phyloP scores from a whole-genome alignment of 2,329 filamentous ascomycete genomes.

The Fusarium sacchari region DNA sequence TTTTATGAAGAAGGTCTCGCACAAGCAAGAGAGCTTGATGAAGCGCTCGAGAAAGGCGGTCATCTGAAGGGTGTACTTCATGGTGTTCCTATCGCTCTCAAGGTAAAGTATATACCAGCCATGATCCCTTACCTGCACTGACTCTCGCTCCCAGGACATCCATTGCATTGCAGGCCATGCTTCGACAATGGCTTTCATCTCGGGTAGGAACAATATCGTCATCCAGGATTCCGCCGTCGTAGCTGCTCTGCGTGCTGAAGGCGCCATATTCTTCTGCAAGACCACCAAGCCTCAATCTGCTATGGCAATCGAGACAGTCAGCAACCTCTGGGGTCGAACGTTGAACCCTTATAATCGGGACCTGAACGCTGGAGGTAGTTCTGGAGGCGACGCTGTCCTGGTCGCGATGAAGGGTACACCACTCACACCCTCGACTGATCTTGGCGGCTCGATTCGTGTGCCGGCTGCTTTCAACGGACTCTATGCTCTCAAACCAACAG shows the following conservation, averaged over 20 bases:
- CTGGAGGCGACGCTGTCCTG: constrained; percentile 61
- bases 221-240: neutral
- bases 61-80: neutral
- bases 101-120: neutral
- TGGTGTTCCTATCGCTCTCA: neutral
- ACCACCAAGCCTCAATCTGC: constrained; percentile 71
- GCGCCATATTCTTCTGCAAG: constrained; percentile 73
- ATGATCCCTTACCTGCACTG: neutral
- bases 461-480: constrained; percentile 47
- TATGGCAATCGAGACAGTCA: constrained; percentile 63
- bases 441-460: constrained; percentile 46
- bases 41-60: neutral
- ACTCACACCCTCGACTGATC: constrained; percentile 47
- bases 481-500: constrained; percentile 35
- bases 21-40: neutral
- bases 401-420: constrained; percentile 48
- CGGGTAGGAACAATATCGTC: neutral
- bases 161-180: neutral
- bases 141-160: neutral
- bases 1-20: neutral
- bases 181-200: neutral
- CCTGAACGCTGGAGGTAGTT: constrained; percentile 68
- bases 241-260: constrained; percentile 41
- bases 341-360: constrained; percentile 69
- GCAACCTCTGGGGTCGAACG: constrained; percentile 69